phyloP scores from a whole-genome alignment of 306 rosid species.

The Lupinus albus region DNA sequence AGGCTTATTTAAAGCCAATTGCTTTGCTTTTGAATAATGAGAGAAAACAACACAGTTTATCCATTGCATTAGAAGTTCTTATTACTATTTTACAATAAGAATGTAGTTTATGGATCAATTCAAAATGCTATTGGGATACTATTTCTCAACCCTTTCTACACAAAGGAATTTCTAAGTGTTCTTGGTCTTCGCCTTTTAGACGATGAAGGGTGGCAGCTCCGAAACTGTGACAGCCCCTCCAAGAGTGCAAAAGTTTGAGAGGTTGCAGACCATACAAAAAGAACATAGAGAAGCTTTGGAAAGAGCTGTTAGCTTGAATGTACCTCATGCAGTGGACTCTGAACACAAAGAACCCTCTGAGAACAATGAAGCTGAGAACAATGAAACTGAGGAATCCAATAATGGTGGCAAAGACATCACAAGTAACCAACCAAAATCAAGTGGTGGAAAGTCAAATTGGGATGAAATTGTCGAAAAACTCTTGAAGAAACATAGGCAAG shows the following conservation, averaged over 20 bases:
- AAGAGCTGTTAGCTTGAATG: slow-evolving; percentile 77
- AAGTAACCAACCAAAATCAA: slow-evolving; percentile 40
- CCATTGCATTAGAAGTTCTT: no score
- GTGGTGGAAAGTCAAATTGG: slow-evolving; percentile 60
- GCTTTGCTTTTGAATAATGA: no score
- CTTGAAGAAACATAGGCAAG: slow-evolving; percentile 48
- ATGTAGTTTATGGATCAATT: not conserved
- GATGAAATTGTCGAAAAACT: slow-evolving; percentile 71
- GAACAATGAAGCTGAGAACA: slow-evolving; percentile 36
- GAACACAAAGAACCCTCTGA: slow-evolving; percentile 43
- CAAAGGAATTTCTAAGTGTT: not conserved
- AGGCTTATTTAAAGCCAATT: no score
- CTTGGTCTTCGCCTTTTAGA: slow-evolving; percentile 38
- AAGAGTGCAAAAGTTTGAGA: slow-evolving; percentile 55
- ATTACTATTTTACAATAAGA: no score
- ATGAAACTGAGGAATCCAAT: slow-evolving; percentile 42
- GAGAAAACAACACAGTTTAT: no score
- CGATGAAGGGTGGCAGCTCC: slow-evolving; percentile 51
- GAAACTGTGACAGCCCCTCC: slow-evolving; percentile 68
- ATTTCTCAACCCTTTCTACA: slow-evolving; percentile 7
- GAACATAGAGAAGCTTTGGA: slow-evolving; percentile 83
- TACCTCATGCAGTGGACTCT: slow-evolving; percentile 64
- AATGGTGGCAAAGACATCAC: slow-evolving; percentile 33
- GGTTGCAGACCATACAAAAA: slow-evolving; percentile 65
- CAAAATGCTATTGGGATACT: not conserved